Conservation (phyloP, 2,329 filamentous ascomycete genomes). For the Scortechinia acanthostroma region DNA sequence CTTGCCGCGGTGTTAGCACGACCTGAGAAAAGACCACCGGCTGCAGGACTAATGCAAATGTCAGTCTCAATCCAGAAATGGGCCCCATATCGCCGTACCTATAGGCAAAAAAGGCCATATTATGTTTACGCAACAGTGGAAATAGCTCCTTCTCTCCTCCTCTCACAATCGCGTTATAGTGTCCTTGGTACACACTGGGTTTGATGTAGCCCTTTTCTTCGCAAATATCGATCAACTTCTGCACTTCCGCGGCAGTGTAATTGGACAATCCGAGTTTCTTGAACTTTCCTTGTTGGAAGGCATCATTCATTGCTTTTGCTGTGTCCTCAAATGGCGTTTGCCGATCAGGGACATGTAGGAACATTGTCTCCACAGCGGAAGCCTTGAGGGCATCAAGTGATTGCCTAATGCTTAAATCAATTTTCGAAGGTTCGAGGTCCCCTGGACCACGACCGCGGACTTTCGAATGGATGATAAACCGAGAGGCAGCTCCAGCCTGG, state of each 20-base stretch:
- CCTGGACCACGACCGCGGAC: neutral
- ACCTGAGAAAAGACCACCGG: slow-evolving; percentile 14
- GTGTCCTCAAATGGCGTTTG: neutral
- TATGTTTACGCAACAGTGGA: neutral
- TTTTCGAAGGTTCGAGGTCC: neutral
- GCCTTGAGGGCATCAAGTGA: neutral
- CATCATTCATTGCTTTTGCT: neutral
- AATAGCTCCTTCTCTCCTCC: neutral
- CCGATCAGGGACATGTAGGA: neutral
- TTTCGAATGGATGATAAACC: neutral
- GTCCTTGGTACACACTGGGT: neutral
- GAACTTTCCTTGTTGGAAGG: neutral
- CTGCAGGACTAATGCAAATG: slow-evolving; percentile 9
- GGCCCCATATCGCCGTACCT: too few relatives aligned
- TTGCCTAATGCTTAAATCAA: neutral
- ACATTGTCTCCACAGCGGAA: neutral
- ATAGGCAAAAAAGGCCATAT: neutral
- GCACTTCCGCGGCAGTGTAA: neutral
- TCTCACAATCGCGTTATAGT: neutral
- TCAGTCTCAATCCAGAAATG: too few relatives aligned
- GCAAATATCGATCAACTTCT: neutral
- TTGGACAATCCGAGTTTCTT: neutral
- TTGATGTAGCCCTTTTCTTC: neutral
- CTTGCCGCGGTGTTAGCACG: slow-evolving; percentile 8
- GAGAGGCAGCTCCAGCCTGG: neutral